These are phyloP conservation scores for Pseudohyphozyma bogoriensis DNA, from an alignment of 768 basidiomycete genomes.

Conservation along the genomic window DNA sequence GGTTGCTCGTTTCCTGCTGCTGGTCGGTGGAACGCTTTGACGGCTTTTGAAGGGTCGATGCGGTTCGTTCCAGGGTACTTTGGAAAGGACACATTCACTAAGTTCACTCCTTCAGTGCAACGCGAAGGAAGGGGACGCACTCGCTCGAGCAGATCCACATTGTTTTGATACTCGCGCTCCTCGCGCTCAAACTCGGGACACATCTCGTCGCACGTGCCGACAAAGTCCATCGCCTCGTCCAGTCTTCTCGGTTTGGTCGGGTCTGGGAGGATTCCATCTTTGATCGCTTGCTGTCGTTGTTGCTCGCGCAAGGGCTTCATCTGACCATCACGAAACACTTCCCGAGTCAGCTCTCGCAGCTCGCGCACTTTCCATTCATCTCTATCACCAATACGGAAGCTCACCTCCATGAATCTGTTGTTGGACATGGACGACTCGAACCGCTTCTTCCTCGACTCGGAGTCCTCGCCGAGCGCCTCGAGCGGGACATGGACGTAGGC, in stretches of 20 bases:
- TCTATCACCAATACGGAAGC: not conserved
- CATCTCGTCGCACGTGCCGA: conserved; percentile 87
- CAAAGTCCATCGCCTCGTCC: conserved; percentile 83
- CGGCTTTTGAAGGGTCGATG: conserved; percentile 74
- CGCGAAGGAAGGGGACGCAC: conserved; percentile 44
- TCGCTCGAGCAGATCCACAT: conserved; percentile 73
- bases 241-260: conserved; percentile 66
- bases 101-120: not conserved
- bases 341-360: too few relatives aligned
- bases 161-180: conserved; percentile 77
- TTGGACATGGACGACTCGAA: conserved; percentile 19
- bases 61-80: conserved; percentile 65
- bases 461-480: conserved; percentile 25
- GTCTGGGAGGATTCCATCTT: conserved; percentile 78
- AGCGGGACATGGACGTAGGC: too few relatives aligned
- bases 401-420: conserved; percentile 25
- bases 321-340: conserved; percentile 27
- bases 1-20: conserved; percentile 72
- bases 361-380: too few relatives aligned
- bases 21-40: conserved; percentile 90
- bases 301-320: conserved; percentile 38
- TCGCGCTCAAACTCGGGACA: conserved; percentile 90
- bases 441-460: conserved; percentile 21
- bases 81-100: rapidly evolving
- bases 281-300: conserved; percentile 46